Base-by-base conservation (phyloP, 1,284 basidiomycete genomes). In the Ceratobasidium sp. region DNA sequence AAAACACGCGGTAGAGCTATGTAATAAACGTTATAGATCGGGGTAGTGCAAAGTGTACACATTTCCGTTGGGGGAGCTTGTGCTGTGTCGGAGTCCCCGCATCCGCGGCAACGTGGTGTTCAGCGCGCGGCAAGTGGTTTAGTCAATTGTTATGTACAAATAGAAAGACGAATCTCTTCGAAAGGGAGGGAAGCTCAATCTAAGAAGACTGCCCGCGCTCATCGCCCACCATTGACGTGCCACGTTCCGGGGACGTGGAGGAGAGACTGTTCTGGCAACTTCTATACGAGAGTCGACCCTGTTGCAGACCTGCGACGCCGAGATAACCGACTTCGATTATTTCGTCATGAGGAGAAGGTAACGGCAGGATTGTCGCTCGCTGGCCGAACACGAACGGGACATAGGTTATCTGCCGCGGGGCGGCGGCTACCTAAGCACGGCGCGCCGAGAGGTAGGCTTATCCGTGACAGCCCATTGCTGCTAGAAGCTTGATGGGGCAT, bases 101-200 rank as follows among this genome's bases (percentile, higher is more conserved):
- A 58, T 58, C 57, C 57, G 35, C 18, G 30, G 35, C 35, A n/a
- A 38, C 35, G 35, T 38, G 35, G 6, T 4, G 35, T 32, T 43
- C 11, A 23, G 5, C 50, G 21, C 57, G 57, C 18, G 57, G 57
- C 32, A 43, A 9, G 18, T 28, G 38, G 23, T 61, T 38, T 61
- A 61, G 41, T 61, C 58, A 61, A 8, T 30, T 1, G n/a, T 61
- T 61, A 61, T 44, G 58, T 61, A 61, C 43, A 58, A 26, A 28
- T 14, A 9, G 16, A 38, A 38, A 38, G 11, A 38, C 35, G 35
- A 38, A 38, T 11, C 35, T 5, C 35, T 14, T 54, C 50, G 23
- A 21, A 5, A 28, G 7, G 18, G 54, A 14, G 23, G n/a, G 57
- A 58, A 38, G 41, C 32, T 58, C 57, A 21, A 32, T 21, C 35